Conservation (phyloP, 2,329 filamentous ascomycete species). For the Cercospora canescens region DNA sequence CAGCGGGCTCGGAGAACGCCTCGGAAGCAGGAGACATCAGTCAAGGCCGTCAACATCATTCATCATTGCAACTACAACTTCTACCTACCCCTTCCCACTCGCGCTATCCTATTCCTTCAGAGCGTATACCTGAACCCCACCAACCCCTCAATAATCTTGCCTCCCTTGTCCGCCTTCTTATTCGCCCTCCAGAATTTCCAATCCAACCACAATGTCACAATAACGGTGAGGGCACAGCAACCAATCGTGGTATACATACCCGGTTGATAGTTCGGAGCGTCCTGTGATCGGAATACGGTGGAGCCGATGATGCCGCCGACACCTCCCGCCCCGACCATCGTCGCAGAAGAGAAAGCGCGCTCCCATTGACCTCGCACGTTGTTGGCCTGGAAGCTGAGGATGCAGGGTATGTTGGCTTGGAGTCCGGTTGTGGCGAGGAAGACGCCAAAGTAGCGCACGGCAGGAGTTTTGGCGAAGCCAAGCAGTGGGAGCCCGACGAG, state of each 20-base stretch:
- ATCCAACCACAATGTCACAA: conserved; percentile 33
- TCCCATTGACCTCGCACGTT: conserved; percentile 91
- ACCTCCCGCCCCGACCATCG: conserved; percentile 73
- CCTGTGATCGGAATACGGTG: conserved; percentile 37
- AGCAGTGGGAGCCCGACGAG: conserved; percentile 37
- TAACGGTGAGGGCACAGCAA: conserved; percentile 27
- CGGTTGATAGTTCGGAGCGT: conserved; percentile 35
- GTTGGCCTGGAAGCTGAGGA: conserved; percentile 80
- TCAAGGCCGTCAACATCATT: no score
- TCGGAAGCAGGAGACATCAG: no score
- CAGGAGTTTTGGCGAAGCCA: conserved; percentile 33
- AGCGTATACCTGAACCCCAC: conserved; percentile 38
- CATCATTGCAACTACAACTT: no score
- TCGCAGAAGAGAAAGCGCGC: conserved; percentile 74
- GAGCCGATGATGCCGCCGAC: conserved; percentile 67
- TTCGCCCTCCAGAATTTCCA: conserved; percentile 37
- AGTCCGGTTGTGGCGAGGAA: conserved; percentile 37
- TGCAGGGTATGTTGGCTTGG: conserved; percentile 64
- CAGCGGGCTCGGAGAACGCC: no score
- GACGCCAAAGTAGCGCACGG: conserved; percentile 37
- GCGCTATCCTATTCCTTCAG: not conserved
- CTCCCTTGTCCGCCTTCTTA: conserved; percentile 37
- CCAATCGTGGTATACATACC: conserved; percentile 37
- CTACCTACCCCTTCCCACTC: no score
- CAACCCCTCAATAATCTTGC: conserved; percentile 38